phyloP scores from a whole-genome alignment of 2,329 filamentous ascomycete species.

The Penicillium sp. region DNA sequence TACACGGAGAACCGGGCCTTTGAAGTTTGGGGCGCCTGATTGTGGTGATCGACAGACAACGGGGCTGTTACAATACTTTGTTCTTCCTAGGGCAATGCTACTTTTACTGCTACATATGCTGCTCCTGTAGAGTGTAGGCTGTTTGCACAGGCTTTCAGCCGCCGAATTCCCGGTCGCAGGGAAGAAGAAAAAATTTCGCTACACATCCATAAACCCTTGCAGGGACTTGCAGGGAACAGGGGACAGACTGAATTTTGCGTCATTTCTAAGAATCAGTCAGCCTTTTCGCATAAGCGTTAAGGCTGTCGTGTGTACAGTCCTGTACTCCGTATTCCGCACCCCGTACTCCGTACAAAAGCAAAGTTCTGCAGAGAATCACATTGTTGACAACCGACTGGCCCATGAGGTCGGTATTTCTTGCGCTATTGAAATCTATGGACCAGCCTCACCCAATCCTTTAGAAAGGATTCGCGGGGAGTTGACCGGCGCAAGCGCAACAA shows the following conservation, averaged over 20 bases:
- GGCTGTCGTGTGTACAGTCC: neutral
- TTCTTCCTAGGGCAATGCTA: neutral
- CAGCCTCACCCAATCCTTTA: neutral
- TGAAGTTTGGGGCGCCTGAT: neutral
- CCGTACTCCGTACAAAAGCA: neutral
- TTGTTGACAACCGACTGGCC: neutral
- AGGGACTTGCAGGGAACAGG: too few relatives aligned
- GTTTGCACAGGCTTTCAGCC: neutral
- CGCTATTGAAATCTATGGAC: constrained; percentile 3
- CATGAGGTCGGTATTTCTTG: neutral
- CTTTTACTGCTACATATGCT: too few relatives aligned
- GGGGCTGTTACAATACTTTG: neutral
- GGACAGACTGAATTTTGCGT: neutral
- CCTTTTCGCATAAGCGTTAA: neutral
- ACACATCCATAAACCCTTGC: neutral
- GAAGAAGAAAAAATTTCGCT: too few relatives aligned
- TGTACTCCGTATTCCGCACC: neutral
- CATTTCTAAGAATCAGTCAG: neutral
- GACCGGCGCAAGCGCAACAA: constrained; percentile 2
- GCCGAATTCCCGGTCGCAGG: neutral
- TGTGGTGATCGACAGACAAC: constrained; percentile 7
- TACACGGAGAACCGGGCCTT: neutral
- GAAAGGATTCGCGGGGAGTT: neutral
- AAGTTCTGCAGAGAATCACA: neutral
- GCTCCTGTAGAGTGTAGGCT: too few relatives aligned